A percentile compares a stretch with the other conserved stretches of the same genome.
phyloP scores from a whole-genome alignment of 2,329 filamentous ascomycete genomes.

The Septoria petroselini region DNA sequence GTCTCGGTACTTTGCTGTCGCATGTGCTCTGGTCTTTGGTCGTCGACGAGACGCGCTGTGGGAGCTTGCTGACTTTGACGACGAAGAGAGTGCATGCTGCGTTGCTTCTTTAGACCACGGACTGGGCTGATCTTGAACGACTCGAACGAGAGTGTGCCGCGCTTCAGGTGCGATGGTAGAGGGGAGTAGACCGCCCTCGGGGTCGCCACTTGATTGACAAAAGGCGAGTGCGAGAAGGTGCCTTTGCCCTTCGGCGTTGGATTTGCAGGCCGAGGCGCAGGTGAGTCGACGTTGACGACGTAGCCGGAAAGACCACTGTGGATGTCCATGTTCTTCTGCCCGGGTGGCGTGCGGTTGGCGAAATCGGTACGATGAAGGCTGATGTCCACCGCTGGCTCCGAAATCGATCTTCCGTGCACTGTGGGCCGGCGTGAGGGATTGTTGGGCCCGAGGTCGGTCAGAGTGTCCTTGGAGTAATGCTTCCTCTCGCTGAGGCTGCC shows the following conservation, averaged over 20 bases:
- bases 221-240: constrained; percentile 32
- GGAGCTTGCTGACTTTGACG: constrained; percentile 28
- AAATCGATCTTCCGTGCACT: constrained; percentile 36
- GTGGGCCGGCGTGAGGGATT: constrained; percentile 27
- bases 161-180: constrained; percentile 35
- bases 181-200: constrained; percentile 30
- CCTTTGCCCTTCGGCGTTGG: constrained; percentile 22
- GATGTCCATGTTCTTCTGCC: constrained; percentile 13
- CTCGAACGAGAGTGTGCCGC: constrained; percentile 32
- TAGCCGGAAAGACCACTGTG: constrained; percentile 21
- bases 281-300: constrained; percentile 23
- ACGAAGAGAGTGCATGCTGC: constrained; percentile 36
- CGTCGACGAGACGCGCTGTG: constrained; percentile 7
- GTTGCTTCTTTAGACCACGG: constrained; percentile 33
- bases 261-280: constrained; percentile 23
- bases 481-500: constrained; percentile 28
- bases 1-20: constrained; percentile 43
- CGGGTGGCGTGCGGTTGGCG: constrained; percentile 33
- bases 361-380: constrained; percentile 37
- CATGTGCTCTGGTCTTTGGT: constrained; percentile 19
- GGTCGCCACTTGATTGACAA: constrained; percentile 30
- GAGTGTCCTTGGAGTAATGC: constrained; percentile 28
- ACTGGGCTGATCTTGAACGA: constrained; percentile 34
- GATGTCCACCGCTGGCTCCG: constrained; percentile 33
- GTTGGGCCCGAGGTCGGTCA: constrained; percentile 30